These are phyloP conservation scores for Naganishia vishniacii DNA, from an alignment of 768 basidiomycete genomes.

Conservation along the genomic window DNA sequence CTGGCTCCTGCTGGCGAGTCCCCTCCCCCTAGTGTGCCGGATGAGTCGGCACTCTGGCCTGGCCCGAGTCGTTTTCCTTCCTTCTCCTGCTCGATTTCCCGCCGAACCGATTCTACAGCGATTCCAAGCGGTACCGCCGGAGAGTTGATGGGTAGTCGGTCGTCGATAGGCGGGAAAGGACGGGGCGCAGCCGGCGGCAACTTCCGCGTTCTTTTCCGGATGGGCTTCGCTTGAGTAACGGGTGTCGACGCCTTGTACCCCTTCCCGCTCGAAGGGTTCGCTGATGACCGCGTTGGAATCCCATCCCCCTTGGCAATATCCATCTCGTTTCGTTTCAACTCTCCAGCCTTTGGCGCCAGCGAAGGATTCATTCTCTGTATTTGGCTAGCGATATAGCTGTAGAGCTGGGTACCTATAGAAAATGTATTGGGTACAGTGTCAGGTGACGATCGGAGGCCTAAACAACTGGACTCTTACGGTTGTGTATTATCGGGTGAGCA, in stretches of 20 bases:
- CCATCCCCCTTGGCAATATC: constrained; percentile 1
- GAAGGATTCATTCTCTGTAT: constrained; percentile 37
- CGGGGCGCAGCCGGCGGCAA: constrained; percentile 66
- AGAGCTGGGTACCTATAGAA: constrained; percentile 38
- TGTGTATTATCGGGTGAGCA: constrained; percentile 47
- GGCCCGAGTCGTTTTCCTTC: constrained; percentile 48
- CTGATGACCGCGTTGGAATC: background rate
- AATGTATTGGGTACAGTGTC: constrained; percentile 25
- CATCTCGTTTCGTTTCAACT: constrained; percentile 14
- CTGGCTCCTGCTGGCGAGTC: constrained; percentile 25
- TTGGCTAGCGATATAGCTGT: constrained; percentile 40
- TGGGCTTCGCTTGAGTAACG: constrained; percentile 53
- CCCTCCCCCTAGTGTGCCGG: constrained; percentile 10
- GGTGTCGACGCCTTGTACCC: constrained; percentile 50
- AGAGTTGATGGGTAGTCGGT: constrained; percentile 71
- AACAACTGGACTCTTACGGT: constrained; percentile 42
- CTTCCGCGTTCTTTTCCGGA: constrained; percentile 41
- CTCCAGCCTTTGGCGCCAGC: constrained; percentile 22
- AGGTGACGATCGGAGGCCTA: constrained; percentile 17
- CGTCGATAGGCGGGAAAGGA: constrained; percentile 66
- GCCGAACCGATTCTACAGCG: constrained; percentile 75
- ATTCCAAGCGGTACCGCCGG: constrained; percentile 71
- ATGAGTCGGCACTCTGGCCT: constrained; percentile 18
- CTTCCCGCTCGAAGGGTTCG: constrained; percentile 20
- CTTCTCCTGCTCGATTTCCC: constrained; percentile 66